Conservation (phyloP, 2,329 filamentous ascomycete genomes). For the Paraphaeosphaeria minitans region DNA sequence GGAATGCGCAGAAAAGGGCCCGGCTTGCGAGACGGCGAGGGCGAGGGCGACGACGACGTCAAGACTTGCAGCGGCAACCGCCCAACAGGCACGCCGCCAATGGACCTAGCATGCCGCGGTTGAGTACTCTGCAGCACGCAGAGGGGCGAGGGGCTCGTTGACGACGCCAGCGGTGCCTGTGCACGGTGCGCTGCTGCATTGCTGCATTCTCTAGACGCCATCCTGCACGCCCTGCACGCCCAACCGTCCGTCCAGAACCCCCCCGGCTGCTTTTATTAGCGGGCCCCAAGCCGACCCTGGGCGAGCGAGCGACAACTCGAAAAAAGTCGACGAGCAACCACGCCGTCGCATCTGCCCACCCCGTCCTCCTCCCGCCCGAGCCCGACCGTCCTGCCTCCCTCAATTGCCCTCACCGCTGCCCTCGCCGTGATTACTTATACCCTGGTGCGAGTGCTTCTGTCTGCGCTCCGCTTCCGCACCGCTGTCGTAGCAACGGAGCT, state of each 20-base stretch:
- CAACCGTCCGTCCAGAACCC: slow-evolving; percentile 7
- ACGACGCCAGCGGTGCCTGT: background rate
- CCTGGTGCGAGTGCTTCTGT: background rate
- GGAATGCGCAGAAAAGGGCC: background rate
- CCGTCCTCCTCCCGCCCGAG: slow-evolving; percentile 19
- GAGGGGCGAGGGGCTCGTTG: no score
- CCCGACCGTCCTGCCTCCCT: slow-evolving; percentile 17
- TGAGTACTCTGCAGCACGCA: background rate
- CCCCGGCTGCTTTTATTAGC: slow-evolving; percentile 21
- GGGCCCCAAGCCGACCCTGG: slow-evolving; percentile 20
- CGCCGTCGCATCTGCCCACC: slow-evolving; percentile 23
- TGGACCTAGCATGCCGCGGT: background rate
- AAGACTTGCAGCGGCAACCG: background rate
- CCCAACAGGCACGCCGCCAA: background rate
- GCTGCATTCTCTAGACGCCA: slow-evolving; percentile 11
- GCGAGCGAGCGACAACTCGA: slow-evolving; percentile 15
- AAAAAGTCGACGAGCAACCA: slow-evolving; percentile 33
- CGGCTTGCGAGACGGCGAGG: slow-evolving; percentile 3
- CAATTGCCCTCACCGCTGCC: slow-evolving; percentile 27
- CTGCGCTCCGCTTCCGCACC: background rate
- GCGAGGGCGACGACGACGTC: no score
- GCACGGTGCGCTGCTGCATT: no score
- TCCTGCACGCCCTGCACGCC: slow-evolving; percentile 6
- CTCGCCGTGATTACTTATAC: slow-evolving; percentile 15
- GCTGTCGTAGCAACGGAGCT: slow-evolving; percentile 38